These are phyloP conservation scores for Eustoma russellianum DNA, from an alignment of 257 asterid genomes.

Conservation along the genomic window DNA sequence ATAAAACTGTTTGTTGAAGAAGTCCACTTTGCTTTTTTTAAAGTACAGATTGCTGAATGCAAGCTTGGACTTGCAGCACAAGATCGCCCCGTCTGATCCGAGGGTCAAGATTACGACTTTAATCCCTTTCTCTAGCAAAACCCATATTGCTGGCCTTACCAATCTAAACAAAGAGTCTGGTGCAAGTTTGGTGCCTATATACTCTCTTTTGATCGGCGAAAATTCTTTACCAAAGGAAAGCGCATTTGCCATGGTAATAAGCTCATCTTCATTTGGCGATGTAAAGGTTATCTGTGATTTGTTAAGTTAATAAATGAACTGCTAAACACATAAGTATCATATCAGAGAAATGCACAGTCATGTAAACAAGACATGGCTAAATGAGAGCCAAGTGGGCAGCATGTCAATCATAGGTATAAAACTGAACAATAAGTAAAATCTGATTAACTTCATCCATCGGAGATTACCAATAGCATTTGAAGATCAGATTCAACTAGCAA, in stretches of 20 bases:
- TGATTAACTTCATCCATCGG: too few species aligned
- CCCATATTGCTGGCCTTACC: conserved; percentile 65
- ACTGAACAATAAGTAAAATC: too few species aligned
- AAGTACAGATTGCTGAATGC: conserved; percentile 16
- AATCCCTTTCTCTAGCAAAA: conserved; percentile 72
- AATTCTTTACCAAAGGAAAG: conserved; percentile 37
- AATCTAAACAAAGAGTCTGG: conserved; percentile 41
- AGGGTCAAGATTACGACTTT: conserved; percentile 68
- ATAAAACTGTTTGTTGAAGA: conserved; percentile 35
- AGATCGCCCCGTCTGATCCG: conserved; percentile 65
- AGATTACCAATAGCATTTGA: too few species aligned
- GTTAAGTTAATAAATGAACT: too few species aligned
- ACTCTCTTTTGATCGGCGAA: conserved; percentile 30
- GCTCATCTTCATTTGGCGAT: conserved; percentile 94
- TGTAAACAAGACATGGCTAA: too few species aligned
- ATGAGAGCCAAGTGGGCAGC: too few species aligned
- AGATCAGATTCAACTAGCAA: too few species aligned
- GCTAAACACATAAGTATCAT: too few species aligned
- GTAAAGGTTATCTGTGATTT: conserved; percentile 53
- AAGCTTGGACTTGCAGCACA: conserved; percentile 47
- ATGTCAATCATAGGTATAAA: too few species aligned
- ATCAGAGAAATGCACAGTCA: too few species aligned
- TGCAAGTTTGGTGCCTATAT: conserved; percentile 15
- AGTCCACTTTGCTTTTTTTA: conserved; percentile 14
- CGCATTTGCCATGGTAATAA: conserved; percentile 88